Conservation (phyloP, 805 yeast species). For the Hanseniaspora occidentalis region DNA sequence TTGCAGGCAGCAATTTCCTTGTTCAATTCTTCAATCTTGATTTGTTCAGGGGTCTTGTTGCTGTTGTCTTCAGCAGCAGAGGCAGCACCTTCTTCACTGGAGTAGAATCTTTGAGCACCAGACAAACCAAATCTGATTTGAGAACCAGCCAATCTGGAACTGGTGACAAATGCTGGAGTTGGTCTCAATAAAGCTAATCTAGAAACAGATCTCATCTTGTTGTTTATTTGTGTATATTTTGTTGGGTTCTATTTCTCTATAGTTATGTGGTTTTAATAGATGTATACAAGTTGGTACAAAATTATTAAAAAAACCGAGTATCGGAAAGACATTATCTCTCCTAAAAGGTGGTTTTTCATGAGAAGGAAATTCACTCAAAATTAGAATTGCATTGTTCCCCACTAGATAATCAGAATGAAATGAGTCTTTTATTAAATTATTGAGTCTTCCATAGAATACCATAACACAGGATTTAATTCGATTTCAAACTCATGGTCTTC, state of each 20-base stretch:
- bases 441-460: no score
- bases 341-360: no score
- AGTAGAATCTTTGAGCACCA: conserved; percentile 14
- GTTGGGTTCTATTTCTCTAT: background rate
- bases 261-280: no score
- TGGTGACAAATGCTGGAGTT: conserved; percentile 1
- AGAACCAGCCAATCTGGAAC: background rate
- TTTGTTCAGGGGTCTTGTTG: conserved; percentile 15
- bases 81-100: conserved; percentile 10
- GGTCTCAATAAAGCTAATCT: conserved; percentile 1
- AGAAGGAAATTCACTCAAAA: no score
- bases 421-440: no score
- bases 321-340: no score
- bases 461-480: no score
- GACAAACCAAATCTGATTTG: background rate
- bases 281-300: no score
- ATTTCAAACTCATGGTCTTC: no score
- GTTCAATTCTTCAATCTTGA: conserved; percentile 29
- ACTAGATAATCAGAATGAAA: no score
- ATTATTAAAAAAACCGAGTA: no score
- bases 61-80: conserved; percentile 9
- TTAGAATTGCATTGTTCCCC: no score
- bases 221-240: background rate
- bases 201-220: background rate
- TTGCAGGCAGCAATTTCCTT: conserved; percentile 46